Conservation (phyloP, 2,329 filamentous ascomycete genomes). For the Ceratocystis variospora region DNA sequence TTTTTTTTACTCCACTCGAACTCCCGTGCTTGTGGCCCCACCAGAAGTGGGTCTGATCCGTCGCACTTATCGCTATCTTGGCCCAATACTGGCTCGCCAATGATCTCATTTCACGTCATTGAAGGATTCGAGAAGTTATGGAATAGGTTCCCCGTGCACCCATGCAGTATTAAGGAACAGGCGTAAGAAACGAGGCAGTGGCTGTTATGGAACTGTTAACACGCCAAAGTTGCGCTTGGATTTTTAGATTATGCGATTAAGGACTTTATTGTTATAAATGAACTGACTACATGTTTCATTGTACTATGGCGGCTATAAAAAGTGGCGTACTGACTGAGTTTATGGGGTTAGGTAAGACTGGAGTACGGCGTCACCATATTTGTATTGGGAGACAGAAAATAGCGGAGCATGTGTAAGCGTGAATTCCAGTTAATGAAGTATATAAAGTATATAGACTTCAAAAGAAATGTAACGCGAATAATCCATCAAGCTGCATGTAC, state of each 20-base stretch:
- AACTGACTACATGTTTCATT: no score
- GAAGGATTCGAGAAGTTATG: not conserved
- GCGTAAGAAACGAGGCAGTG: no score
- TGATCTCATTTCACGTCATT: conserved; percentile 10
- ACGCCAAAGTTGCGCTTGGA: not conserved
- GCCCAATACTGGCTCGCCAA: not conserved
- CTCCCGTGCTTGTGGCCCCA: not conserved
- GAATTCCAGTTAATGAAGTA: no score
- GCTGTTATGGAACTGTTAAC: not conserved
- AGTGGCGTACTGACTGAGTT: no score
- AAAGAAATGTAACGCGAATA: not conserved
- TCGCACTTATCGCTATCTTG: conserved; percentile 1
- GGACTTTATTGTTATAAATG: not conserved
- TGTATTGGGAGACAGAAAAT: no score
- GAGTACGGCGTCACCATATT: no score
- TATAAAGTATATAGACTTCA: no score
- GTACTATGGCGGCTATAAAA: no score
- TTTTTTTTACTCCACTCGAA: not conserved
- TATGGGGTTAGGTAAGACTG: no score
- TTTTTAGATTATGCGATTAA: not conserved
- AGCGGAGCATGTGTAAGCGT: no score
- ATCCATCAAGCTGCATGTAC: not conserved
- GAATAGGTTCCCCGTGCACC: not conserved
- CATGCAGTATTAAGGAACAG: not conserved
- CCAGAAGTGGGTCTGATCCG: not conserved